Evolutionary conservation across 116 monocot species (phyloP).

Genomic region (Trichopus zeylanicus): DNA sequence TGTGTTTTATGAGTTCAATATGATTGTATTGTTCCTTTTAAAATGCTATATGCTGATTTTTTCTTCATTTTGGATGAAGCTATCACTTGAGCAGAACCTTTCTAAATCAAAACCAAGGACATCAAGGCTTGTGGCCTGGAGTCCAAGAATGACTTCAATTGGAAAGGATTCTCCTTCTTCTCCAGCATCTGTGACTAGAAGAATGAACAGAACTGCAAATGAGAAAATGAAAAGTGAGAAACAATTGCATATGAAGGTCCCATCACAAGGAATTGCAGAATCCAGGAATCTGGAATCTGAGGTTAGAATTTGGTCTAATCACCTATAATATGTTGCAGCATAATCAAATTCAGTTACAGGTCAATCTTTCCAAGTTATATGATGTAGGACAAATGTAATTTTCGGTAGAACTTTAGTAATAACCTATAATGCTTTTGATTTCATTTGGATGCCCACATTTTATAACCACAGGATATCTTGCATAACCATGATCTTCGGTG

Average conservation of each 20-base stretch:
- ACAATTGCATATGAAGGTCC: constrained; percentile 9
- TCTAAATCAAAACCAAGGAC: constrained; percentile 16
- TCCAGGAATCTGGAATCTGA: constrained; percentile 9
- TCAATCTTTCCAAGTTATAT: too few species aligned
- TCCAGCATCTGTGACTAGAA: constrained; percentile 11
- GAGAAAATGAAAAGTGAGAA: constrained; percentile 21
- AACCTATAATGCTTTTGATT: too few species aligned
- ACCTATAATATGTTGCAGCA: neutral
- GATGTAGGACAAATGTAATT: too few species aligned
- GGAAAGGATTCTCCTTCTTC: constrained; percentile 18
- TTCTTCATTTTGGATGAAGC: constrained; percentile 8
- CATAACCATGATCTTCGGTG: too few species aligned
- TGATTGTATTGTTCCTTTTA: neutral
- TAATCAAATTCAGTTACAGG: neutral
- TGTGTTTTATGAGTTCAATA: too few species aligned
- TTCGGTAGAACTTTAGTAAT: too few species aligned
- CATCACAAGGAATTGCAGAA: neutral
- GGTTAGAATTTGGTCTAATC: constrained; percentile 12
- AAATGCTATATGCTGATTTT: neutral
- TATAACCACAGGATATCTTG: too few species aligned
- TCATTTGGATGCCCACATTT: too few species aligned
- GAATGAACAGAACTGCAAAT: constrained; percentile 18
- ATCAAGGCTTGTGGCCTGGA: constrained; percentile 7
- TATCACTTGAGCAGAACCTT: constrained; percentile 29
- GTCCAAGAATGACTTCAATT: constrained; percentile 13